Percentiles rank a stretch among this genome's conserved stretches.
Evolutionary conservation across 1,284 basidiomycete species (phyloP).

Genomic region (Moesziomyces parantarcticus): DNA sequence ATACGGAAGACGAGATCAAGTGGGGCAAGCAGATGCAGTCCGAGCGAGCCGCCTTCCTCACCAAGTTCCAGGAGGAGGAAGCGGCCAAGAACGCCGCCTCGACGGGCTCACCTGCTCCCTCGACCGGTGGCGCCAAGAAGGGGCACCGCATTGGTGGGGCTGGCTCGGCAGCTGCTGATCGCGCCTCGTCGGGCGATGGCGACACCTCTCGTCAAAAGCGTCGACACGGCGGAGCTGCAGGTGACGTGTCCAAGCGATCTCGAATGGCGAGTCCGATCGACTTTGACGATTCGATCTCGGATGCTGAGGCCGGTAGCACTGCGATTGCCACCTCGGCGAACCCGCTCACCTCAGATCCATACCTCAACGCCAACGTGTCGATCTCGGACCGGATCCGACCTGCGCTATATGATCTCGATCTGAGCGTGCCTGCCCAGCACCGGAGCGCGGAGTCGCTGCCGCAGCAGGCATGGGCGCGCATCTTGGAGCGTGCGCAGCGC

Average conservation of each 20-base stretch:
- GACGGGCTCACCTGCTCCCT: conserved; percentile 34
- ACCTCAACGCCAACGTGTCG: conserved; percentile 24
- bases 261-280: conserved; percentile 44
- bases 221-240: conserved; percentile 17
- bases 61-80: conserved; percentile 63
- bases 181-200: conserved; percentile 30
- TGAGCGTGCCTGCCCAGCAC: conserved; percentile 25
- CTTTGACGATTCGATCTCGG: conserved; percentile 27
- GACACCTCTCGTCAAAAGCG: conserved; percentile 22
- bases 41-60: conserved; percentile 59
- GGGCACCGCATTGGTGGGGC: conserved; percentile 20
- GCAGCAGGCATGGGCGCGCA: conserved; percentile 55
- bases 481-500: conserved; percentile 56
- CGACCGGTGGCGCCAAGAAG: conserved; percentile 29
- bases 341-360: conserved; percentile 36
- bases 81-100: conserved; percentile 44
- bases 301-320: conserved; percentile 3
- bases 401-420: conserved; percentile 50
- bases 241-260: conserved; percentile 37
- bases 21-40: conserved; percentile 65
- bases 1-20: conserved; percentile 61
- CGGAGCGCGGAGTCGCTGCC: conserved; percentile 35
- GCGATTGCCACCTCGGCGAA: conserved; percentile 10
- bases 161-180: conserved; percentile 15
- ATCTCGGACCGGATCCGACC: conserved; percentile 35